phyloP scores from a whole-genome alignment of 2,329 filamentous ascomycete species.

The Fusarium solani-melongenae region DNA sequence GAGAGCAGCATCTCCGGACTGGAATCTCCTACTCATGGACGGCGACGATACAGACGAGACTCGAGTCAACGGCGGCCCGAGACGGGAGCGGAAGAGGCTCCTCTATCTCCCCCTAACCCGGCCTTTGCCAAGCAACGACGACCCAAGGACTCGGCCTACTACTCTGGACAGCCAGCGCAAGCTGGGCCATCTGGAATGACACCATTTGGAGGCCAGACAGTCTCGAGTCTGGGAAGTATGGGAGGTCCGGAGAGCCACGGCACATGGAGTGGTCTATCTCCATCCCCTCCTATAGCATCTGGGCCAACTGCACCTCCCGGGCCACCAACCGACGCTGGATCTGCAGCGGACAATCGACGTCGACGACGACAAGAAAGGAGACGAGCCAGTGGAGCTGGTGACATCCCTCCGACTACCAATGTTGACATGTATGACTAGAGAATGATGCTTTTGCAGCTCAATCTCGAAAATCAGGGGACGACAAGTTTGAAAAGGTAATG shows the following conservation, averaged over 20 bases:
- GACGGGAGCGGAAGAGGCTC: slow-evolving; percentile 53
- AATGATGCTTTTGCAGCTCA: neutral
- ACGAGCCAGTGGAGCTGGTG: slow-evolving; percentile 50
- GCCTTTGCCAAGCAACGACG: slow-evolving; percentile 64
- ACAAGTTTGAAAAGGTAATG: slow-evolving; percentile 17
- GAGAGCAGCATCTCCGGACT: slow-evolving; percentile 67
- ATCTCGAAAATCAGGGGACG: neutral
- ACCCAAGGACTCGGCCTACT: slow-evolving; percentile 71
- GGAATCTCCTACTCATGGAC: slow-evolving; percentile 60
- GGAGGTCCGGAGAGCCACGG: slow-evolving; percentile 61
- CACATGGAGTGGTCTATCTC: slow-evolving; percentile 65
- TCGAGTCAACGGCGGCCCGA: slow-evolving; percentile 60
- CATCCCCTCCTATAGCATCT: slow-evolving; percentile 45
- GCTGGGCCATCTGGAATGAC: slow-evolving; percentile 51
- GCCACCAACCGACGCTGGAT: slow-evolving; percentile 49
- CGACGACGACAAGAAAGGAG: slow-evolving; percentile 67
- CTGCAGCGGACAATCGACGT: slow-evolving; percentile 63
- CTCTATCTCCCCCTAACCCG: slow-evolving; percentile 66
- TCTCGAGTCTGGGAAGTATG: slow-evolving; percentile 60
- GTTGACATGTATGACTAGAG: slow-evolving; percentile 36
- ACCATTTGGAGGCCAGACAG: slow-evolving; percentile 52
- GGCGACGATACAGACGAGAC: slow-evolving; percentile 65
- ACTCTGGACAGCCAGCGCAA: slow-evolving; percentile 60
- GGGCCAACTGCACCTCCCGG: slow-evolving; percentile 40
- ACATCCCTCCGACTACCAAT: slow-evolving; percentile 16